Base-by-base conservation (phyloP, 2,329 filamentous ascomycete species). In the Trichophyton benhamiae region DNA sequence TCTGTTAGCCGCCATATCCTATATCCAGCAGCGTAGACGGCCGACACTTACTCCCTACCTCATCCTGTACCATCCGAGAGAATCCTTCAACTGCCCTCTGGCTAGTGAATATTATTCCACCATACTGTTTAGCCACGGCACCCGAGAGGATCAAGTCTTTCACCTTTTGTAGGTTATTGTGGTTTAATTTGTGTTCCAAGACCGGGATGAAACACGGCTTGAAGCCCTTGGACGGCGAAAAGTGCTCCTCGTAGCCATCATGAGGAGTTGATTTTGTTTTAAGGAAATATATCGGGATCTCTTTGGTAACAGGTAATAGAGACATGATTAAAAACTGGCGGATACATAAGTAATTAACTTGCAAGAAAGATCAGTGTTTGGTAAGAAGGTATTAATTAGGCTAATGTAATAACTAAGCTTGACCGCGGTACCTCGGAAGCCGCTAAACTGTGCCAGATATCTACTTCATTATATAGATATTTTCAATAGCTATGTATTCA, bases 31-130 rank as follows among this genome's bases (percentile, higher is more conserved):
- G 49, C 22, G 27, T 64, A 61, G 55, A 17, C 1, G 25, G 8
- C 13, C 27, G 9, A 36, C n/a, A 69, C 68, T 62, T 68, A 71
- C 71, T 65, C 30, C 58, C 64, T 9, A 72, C 66, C 36, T 73
- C 65, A 2, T 68, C 65, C 60, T 66, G 66, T 11, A 76, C 67
- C 62, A 76, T 69, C 17, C 68, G 62, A 8, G 71, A 69, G 64
- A 79, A 77, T 0, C 71, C 77, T 61, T 79, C 77, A 1, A 79
- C 78, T 2, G 78, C 76, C 38, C 78, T 69, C 66, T 79, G 77
- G 61, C 76, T 78, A 11, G 78, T 80, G 65, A 80, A 79, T 61
- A 80, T 78, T 57, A 80, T 65, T 1, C 78, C 78, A 27, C 77
- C 77, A 66, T 79, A 79, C 65, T 65, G 66, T 17, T 65, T 60